Conservation (phyloP, 2,329 filamentous ascomycete species). For the Alternaria triticina region DNA sequence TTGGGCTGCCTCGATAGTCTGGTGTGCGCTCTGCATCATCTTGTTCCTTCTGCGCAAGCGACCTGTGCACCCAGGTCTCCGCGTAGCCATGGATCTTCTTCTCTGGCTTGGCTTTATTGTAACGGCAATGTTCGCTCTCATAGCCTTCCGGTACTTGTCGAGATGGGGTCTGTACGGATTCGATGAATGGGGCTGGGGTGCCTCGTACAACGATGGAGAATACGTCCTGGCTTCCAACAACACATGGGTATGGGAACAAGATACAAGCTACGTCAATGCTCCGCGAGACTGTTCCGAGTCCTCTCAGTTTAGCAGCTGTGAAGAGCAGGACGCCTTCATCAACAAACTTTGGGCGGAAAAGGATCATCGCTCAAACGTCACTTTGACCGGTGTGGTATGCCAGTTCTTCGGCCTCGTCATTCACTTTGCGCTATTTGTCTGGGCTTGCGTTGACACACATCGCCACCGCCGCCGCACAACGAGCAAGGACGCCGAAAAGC, state of each 20-base stretch:
- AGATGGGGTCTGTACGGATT: conserved; percentile 27
- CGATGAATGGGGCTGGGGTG: conserved; percentile 7
- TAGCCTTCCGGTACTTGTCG: conserved; percentile 17
- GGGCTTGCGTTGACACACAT: conserved; percentile 48
- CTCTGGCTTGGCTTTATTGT: conserved; percentile 44
- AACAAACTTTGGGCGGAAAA: conserved; percentile 38
- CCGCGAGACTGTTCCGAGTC: conserved; percentile 23
- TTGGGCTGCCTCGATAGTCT: conserved; percentile 38
- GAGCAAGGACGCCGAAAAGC: conserved; percentile 39
- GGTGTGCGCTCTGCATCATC: conserved; percentile 34
- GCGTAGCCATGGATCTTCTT: conserved; percentile 45
- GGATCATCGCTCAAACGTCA: conserved; percentile 24
- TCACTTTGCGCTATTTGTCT: conserved; percentile 47
- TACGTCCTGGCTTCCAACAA: conserved; percentile 35
- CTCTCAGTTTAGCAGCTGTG: conserved; percentile 31
- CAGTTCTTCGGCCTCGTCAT: conserved; percentile 39
- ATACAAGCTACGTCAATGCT: conserved; percentile 14
- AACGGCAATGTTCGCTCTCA: conserved; percentile 35
- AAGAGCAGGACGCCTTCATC: conserved; percentile 38
- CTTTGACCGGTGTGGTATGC: conserved; percentile 35
- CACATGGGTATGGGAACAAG: conserved; percentile 39
- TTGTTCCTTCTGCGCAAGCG: conserved; percentile 33
- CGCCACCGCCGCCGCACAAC: conserved; percentile 28
- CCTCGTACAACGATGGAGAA: conserved; percentile 18
- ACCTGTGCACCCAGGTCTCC: conserved; percentile 43